Percentiles rank a stretch among this genome's conserved stretches.
These are phyloP conservation scores for Rhododendron vialii DNA, from an alignment of 148 eudicot genomes.

Conservation along the genomic window DNA sequence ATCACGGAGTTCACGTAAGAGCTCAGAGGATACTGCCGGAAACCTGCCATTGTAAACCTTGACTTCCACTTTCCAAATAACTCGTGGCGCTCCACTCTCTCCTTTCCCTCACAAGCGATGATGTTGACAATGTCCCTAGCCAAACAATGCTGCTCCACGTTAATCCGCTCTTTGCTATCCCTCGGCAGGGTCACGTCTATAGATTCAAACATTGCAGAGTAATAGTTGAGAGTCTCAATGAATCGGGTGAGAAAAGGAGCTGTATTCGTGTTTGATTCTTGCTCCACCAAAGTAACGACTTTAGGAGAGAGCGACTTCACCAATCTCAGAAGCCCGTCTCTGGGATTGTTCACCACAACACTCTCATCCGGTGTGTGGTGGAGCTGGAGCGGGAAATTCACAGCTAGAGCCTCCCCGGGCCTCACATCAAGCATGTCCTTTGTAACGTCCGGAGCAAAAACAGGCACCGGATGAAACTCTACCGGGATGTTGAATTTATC, in stretches of 20 bases:
- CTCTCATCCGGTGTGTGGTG: constrained; percentile 97
- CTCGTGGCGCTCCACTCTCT: constrained; percentile 85
- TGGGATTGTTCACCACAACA: constrained; percentile 73
- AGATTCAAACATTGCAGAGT: constrained; percentile 91
- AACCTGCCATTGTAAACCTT: constrained; percentile 93
- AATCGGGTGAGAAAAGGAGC: constrained; percentile 74
- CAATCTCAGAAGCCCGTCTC: constrained; percentile 73
- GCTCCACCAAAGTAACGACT: constrained; percentile 80
- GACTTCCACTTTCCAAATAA: constrained; percentile 88
- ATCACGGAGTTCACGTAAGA: constrained; percentile 77
- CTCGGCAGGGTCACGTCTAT: constrained; percentile 65
- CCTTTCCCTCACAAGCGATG: constrained; percentile 85
- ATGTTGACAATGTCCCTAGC: constrained; percentile 86
- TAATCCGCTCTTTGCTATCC: constrained; percentile 64
- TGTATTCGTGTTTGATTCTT: constrained; percentile 90
- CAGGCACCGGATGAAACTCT: constrained; percentile 67
- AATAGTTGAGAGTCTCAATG: constrained; percentile 60
- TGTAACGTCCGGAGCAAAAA: constrained; percentile 55
- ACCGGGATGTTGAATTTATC: constrained; percentile 59
- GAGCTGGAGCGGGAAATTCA: constrained; percentile 80
- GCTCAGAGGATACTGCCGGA: constrained; percentile 61
- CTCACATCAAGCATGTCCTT: constrained; percentile 62
- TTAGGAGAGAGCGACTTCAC: constrained; percentile 71
- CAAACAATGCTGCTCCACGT: constrained; percentile 79
- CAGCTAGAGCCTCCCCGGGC: constrained; percentile 81